Conservation (phyloP, 352 stramenopile genomes). For the Globisporangium paroecandrum region DNA sequence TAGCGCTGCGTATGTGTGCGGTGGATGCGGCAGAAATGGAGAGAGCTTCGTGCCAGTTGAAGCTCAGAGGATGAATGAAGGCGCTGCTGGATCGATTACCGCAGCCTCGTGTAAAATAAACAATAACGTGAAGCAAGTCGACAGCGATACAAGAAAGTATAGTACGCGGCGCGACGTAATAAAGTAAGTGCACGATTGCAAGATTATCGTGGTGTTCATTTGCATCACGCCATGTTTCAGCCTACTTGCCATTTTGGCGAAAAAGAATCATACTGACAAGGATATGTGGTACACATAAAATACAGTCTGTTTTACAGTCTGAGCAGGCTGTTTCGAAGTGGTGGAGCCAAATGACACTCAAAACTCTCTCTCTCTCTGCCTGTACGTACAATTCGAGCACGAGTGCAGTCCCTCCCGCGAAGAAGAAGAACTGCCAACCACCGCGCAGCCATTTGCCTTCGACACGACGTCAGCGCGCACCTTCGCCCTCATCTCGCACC, state of each 20-base stretch:
- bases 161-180: neutral
- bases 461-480: neutral
- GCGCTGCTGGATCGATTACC: neutral
- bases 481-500: slow-evolving; percentile 4
- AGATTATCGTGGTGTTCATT: neutral
- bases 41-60: neutral
- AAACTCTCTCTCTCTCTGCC: neutral
- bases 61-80: neutral
- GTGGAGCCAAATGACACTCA: slow-evolving; percentile 12
- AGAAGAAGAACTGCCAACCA: neutral
- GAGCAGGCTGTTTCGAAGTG: neutral
- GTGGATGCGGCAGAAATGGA: neutral
- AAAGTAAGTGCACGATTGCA: neutral
- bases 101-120: neutral
- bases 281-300: neutral
- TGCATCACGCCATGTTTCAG: neutral
- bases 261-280: neutral
- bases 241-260: neutral
- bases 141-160: neutral
- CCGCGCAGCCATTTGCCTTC: slow-evolving; percentile 1
- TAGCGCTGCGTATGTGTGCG: neutral
- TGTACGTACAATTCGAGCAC: neutral
- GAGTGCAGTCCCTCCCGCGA: slow-evolving; percentile 5
- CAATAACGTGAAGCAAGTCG: neutral
- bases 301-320: neutral